Conservation (phyloP, 306 rosid genomes). For the Casuarina glauca region DNA sequence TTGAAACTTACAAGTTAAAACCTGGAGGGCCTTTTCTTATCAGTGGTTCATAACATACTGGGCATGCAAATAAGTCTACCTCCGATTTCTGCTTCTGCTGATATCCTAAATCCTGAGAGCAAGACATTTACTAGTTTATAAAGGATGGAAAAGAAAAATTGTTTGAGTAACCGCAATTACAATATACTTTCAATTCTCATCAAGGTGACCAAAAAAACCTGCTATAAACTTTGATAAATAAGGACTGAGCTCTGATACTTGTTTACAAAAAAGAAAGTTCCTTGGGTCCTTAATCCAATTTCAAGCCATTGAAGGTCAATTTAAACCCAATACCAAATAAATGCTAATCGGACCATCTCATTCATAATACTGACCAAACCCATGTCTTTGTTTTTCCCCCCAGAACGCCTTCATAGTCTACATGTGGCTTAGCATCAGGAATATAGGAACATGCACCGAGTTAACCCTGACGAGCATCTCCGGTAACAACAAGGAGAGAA, state of each 20-base stretch:
- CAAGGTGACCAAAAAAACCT: neutral
- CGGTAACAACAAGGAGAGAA: neutral
- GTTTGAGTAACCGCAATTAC: neutral
- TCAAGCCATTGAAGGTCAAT: neutral
- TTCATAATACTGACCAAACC: neutral
- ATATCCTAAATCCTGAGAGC: constrained; percentile 41
- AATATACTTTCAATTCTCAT: neutral
- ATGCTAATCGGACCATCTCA: neutral
- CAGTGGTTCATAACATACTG: constrained; percentile 84
- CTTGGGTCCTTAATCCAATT: neutral
- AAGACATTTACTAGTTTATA: constrained; percentile 6
- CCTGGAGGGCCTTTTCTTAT: constrained; percentile 88
- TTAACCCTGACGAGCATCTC: neutral
- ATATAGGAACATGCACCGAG: neutral
- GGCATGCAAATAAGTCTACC: constrained; percentile 68
- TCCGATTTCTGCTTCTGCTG: constrained; percentile 43
- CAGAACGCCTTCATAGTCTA: neutral
- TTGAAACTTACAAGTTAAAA: constrained; percentile 66
- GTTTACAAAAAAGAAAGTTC: neutral
- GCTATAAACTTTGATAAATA: neutral
- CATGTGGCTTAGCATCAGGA: neutral
- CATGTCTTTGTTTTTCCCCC: neutral
- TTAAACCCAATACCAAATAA: neutral
- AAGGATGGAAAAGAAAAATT: neutral
- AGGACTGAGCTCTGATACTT: neutral